Evolutionary conservation across 2,329 filamentous ascomycete genomes (phyloP).

Genomic region (Botrytis fabae): DNA sequence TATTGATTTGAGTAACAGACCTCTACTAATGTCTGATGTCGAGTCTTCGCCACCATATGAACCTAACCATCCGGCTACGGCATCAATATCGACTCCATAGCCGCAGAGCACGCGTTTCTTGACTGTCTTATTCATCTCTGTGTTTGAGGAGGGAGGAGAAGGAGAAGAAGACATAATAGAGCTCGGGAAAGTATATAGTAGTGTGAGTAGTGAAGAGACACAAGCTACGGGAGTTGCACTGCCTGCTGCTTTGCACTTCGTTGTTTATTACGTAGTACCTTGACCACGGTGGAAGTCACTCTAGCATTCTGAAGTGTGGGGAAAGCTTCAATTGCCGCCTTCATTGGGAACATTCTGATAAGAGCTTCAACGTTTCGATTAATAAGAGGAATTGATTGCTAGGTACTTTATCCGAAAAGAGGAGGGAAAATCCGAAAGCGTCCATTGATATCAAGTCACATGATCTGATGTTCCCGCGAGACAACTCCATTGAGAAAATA

Average conservation of each 20-base stretch:
- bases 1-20: constrained; percentile 41
- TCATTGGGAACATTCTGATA: neutral
- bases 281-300: neutral
- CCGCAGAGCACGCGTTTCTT: constrained; percentile 56
- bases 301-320: constrained; percentile 4
- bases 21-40: constrained; percentile 70
- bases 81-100: constrained; percentile 74
- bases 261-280: neutral
- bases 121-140: constrained; percentile 39
- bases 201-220: neutral
- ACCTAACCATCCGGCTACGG: constrained; percentile 74
- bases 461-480: neutral
- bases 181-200: constrained; percentile 1
- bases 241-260: neutral
- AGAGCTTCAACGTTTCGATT: neutral
- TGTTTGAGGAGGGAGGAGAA: neutral
- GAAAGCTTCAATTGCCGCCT: neutral
- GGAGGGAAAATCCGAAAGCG: neutral
- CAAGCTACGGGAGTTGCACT: neutral
- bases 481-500: neutral
- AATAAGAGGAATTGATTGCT: constrained; percentile 11
- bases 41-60: constrained; percentile 74
- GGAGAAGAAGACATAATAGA: neutral
- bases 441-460: neutral
- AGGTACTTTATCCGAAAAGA: neutral